These are phyloP conservation scores for Jacaranda mimosifolia DNA, from an alignment of 257 asterid genomes.

Conservation along the genomic window DNA sequence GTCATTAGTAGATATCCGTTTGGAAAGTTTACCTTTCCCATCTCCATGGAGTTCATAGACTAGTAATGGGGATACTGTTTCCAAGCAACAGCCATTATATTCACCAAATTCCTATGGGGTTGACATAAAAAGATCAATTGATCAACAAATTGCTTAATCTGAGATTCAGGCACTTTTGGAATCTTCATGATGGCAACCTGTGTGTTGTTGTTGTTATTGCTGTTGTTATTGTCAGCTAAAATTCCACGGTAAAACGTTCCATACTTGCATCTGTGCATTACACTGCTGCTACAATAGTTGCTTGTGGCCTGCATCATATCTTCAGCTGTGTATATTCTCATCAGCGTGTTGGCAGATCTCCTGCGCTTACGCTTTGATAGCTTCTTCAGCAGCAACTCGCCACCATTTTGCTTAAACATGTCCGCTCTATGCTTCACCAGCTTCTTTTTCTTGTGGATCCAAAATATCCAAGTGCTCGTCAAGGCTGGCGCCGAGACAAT, in stretches of 20 bases:
- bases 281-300: background rate
- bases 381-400: constrained; percentile 22
- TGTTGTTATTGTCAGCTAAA: background rate
- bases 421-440: background rate
- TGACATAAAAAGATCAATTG: constrained; percentile 21
- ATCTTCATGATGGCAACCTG: constrained; percentile 1
- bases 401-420: constrained; percentile 20
- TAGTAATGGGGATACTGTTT: background rate
- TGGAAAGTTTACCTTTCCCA: background rate
- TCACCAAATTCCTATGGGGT: constrained; percentile 28
- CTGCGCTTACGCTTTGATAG: too few species aligned
- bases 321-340: background rate
- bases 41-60: constrained; percentile 26
- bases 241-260: constrained; percentile 17
- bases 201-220: too few species aligned
- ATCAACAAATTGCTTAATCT: constrained; percentile 22
- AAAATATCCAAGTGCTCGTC: background rate
- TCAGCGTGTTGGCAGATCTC: background rate
- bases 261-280: background rate
- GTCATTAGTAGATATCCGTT: background rate
- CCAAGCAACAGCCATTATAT: constrained; percentile 28
- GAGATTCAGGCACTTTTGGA: constrained; percentile 1
- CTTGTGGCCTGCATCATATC: constrained; percentile 8
- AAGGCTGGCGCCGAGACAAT: background rate
- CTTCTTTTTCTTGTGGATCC: constrained; percentile 4